These are phyloP conservation scores for Bruguiera sexangula DNA, from an alignment of 345 rosid species.

Conservation along the genomic window DNA sequence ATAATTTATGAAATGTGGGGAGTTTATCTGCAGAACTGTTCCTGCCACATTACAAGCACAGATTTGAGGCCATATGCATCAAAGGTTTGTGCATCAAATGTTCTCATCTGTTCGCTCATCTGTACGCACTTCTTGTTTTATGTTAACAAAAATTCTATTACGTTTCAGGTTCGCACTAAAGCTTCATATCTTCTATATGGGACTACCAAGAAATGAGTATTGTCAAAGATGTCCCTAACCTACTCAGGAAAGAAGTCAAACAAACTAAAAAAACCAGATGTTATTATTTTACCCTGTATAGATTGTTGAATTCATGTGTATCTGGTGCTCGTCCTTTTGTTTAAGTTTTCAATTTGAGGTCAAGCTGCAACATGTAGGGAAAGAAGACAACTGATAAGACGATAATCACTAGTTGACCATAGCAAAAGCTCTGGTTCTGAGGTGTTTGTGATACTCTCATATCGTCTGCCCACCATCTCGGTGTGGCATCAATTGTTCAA, in stretches of 20 bases:
- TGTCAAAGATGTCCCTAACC: background rate
- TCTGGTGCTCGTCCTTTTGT: background rate
- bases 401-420: too few relatives aligned
- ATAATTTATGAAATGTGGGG: constrained; percentile 66
- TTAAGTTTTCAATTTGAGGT: background rate
- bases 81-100: constrained; percentile 41
- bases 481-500: too few relatives aligned
- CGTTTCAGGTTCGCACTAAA: constrained; percentile 59
- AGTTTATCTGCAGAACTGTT: constrained; percentile 64
- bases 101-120: constrained; percentile 3
- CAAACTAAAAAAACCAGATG: background rate
- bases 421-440: too few relatives aligned
- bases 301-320: background rate
- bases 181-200: constrained; percentile 63
- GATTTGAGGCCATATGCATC: constrained; percentile 73
- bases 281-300: background rate
- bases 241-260: background rate
- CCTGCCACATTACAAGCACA: constrained; percentile 67
- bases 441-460: too few relatives aligned
- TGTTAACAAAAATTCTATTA: constrained; percentile 1
- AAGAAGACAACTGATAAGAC: background rate
- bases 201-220: constrained; percentile 25
- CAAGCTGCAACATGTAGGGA: background rate
- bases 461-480: too few relatives aligned
- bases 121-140: background rate